Conservation (phyloP, 805 yeast species). For the Yarrowia porcina region DNA sequence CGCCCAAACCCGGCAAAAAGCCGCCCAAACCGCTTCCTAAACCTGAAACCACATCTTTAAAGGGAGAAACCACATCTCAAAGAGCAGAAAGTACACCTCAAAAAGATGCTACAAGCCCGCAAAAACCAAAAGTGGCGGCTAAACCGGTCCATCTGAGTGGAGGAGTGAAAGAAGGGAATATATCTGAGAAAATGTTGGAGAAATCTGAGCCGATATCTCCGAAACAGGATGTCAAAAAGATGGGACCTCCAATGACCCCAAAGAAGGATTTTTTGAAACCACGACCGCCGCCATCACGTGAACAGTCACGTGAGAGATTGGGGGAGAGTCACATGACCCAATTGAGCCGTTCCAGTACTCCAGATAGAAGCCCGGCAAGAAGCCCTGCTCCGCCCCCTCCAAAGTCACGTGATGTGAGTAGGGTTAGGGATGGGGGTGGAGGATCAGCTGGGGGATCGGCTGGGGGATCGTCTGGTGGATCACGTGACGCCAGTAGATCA, state of each 20-base stretch:
- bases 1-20: not conserved
- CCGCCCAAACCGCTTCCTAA: not conserved
- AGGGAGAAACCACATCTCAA: not conserved
- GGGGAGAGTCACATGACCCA: not conserved
- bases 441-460: no score
- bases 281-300: constrained; percentile 12
- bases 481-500: not conserved
- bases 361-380: not conserved
- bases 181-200: not conserved
- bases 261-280: not conserved
- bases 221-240: not conserved
- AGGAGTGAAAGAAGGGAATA: not conserved
- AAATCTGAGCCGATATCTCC: not conserved
- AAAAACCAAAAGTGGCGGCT: not conserved
- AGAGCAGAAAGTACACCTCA: no score
- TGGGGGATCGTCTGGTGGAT: no score
- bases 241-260: not conserved
- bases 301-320: not conserved
- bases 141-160: not conserved
- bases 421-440: no score
- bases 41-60: not conserved
- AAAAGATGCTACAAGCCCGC: no score
- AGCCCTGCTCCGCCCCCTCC: not conserved
- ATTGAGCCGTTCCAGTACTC: not conserved
- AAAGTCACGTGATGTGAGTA: not conserved